Evolutionary conservation across 176 grass and related monocot genomes (phyloP).

Genomic region (Oryza coarctata): DNA sequence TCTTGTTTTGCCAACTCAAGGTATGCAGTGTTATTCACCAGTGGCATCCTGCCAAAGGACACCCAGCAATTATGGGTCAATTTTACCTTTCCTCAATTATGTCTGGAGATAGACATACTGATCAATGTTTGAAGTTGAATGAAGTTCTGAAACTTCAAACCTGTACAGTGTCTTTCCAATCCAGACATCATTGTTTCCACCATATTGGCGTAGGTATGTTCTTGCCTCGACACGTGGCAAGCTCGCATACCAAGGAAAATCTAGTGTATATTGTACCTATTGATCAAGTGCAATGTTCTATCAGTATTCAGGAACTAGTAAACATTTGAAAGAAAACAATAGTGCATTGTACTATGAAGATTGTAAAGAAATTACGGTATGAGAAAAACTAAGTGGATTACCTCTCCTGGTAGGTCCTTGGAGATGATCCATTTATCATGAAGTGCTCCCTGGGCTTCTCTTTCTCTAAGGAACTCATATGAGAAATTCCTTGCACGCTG

Average conservation of each 20-base stretch:
- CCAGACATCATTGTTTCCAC: slow-evolving; percentile 71
- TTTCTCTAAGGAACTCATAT: slow-evolving; percentile 45
- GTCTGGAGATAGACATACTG: not conserved
- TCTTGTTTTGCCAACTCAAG: slow-evolving; percentile 68
- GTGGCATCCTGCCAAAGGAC: slow-evolving; percentile 62
- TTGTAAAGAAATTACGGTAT: not conserved
- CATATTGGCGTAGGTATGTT: slow-evolving; percentile 83
- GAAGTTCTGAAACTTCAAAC: slow-evolving; percentile 26
- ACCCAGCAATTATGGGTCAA: not conserved
- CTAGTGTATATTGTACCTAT: slow-evolving; percentile 76
- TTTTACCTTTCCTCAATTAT: not conserved
- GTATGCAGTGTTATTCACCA: slow-evolving; percentile 73
- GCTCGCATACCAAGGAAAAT: slow-evolving; percentile 82
- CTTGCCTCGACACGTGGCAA: slow-evolving; percentile 81
- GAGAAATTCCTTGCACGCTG: slow-evolving; percentile 49
- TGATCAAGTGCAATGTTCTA: not conserved
- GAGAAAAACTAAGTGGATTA: not conserved
- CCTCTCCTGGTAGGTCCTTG: slow-evolving; percentile 70
- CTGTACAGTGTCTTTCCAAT: slow-evolving; percentile 94
- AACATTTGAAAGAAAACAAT: not conserved
- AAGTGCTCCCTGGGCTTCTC: slow-evolving; percentile 37
- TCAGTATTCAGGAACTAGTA: not conserved
- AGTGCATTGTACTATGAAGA: not conserved
- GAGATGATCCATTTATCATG: slow-evolving; percentile 73
- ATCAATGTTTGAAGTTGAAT: not conserved